Percentiles rank a stretch among this genome's conserved stretches.
Conservation (phyloP, 2,329 filamentous ascomycete genomes). For the Chaetomium strumarium region DNA sequence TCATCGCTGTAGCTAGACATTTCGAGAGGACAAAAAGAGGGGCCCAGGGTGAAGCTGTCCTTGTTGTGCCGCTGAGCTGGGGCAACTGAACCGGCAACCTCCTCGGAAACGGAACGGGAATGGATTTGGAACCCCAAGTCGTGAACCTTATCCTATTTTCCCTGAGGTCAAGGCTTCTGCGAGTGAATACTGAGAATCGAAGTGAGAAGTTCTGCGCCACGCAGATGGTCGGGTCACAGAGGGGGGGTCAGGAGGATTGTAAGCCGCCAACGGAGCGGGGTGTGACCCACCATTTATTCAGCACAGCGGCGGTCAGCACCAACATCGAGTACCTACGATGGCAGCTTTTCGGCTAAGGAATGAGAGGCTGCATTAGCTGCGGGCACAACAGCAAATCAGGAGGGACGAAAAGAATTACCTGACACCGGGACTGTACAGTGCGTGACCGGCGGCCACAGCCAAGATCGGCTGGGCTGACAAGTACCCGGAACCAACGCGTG, state of each 20-base stretch:
- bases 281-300: conserved; percentile 27
- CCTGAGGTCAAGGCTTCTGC: background rate
- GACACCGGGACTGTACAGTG: conserved; percentile 11
- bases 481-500: conserved; percentile 14
- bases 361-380: conserved; percentile 17
- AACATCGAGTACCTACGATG: conserved; percentile 10
- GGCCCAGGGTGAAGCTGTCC: background rate
- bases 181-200: background rate
- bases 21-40: background rate
- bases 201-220: conserved; percentile 13
- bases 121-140: background rate
- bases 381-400: conserved; percentile 13
- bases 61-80: background rate
- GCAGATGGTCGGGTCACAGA: conserved; percentile 12
- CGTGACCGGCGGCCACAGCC: conserved; percentile 1
- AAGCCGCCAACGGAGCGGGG: conserved; percentile 24
- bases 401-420: background rate
- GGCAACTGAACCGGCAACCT: background rate
- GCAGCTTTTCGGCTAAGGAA: conserved; percentile 9
- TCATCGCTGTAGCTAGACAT: conserved; percentile 37
- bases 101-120: background rate
- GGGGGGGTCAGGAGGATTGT: conserved; percentile 25
- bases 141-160: no score
- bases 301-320: conserved; percentile 12
- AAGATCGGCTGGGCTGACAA: background rate